Percentiles rank a stretch among this genome's conserved stretches.
phyloP scores from a whole-genome alignment of 1,139 yeast genomes.

The Taphrina wiesneri region DNA sequence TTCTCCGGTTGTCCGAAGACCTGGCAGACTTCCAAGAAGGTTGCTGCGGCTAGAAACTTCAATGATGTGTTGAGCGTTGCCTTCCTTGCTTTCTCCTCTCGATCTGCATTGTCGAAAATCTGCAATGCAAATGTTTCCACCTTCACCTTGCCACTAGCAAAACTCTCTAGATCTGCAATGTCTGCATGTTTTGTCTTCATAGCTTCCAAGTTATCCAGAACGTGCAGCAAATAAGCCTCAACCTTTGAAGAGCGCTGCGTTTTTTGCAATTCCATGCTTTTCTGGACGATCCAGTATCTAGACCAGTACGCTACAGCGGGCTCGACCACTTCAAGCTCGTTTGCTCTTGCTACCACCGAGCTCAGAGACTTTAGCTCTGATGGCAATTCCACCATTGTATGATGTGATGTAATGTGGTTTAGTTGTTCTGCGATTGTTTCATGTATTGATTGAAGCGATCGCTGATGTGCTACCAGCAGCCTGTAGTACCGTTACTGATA shows the following conservation, averaged over 20 bases:
- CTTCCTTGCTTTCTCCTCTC: conserved; percentile 49
- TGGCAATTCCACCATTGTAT: conserved; percentile 38
- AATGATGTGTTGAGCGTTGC: conserved; percentile 48
- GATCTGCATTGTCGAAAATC: conserved; percentile 59
- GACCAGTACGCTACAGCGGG: conserved; percentile 63
- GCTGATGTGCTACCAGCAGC: too few relatives aligned
- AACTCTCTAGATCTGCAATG: conserved; percentile 57
- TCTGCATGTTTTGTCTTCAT: conserved; percentile 44
- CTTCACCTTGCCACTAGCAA: conserved; percentile 58
- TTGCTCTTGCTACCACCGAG: conserved; percentile 54
- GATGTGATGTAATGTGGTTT: not conserved
- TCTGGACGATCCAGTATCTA: conserved; percentile 42
- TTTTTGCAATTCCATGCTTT: conserved; percentile 1
- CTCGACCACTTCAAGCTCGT: conserved; percentile 54
- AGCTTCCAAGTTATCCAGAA: conserved; percentile 31
- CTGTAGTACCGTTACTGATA: too few relatives aligned
- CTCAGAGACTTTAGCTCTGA: conserved; percentile 46
- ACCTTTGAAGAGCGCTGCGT: conserved; percentile 6
- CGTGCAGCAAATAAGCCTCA: conserved; percentile 11
- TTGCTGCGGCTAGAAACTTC: conserved; percentile 54
- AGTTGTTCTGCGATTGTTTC: not conserved
- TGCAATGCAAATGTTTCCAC: conserved; percentile 63
- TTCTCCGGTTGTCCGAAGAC: conserved; percentile 45
- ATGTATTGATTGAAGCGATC: too few relatives aligned
- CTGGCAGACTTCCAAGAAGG: conserved; percentile 53